Conservation (phyloP, 2,329 filamentous ascomycete genomes). For the Fusarium concolor region DNA sequence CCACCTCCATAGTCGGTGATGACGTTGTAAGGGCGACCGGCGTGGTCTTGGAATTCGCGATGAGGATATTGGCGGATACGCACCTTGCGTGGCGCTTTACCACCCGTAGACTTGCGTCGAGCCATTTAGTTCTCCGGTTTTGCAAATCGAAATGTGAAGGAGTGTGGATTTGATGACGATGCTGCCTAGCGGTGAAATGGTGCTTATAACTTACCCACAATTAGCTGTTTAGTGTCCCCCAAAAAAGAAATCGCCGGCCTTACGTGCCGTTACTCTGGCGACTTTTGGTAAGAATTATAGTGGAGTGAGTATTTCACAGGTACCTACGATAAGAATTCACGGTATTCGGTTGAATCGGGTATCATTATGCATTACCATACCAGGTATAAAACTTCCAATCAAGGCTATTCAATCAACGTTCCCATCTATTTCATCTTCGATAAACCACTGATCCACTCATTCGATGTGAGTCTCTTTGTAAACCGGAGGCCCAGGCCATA, state of each 20-base stretch:
- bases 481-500: conserved; percentile 10
- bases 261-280: no score
- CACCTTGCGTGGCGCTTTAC: not conserved
- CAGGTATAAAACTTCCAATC: no score
- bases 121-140: not conserved
- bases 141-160: not conserved
- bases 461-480: not conserved
- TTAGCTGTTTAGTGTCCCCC: not conserved
- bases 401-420: no score
- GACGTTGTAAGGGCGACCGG: not conserved
- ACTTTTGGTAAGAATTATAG: no score
- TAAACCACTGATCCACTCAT: not conserved
- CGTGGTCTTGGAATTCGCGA: conserved; percentile 52
- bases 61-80: not conserved
- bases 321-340: no score
- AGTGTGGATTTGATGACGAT: not conserved
- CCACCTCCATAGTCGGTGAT: not conserved
- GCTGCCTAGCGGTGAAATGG: not conserved
- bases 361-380: not conserved
- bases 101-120: not conserved
- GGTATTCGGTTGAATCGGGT: not conserved
- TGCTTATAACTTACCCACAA: not conserved
- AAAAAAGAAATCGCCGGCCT: no score
- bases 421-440: no score
- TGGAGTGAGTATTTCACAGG: no score